Base-by-base conservation (phyloP, 2,329 filamentous ascomycete genomes). In the Epichloe bromicola region DNA sequence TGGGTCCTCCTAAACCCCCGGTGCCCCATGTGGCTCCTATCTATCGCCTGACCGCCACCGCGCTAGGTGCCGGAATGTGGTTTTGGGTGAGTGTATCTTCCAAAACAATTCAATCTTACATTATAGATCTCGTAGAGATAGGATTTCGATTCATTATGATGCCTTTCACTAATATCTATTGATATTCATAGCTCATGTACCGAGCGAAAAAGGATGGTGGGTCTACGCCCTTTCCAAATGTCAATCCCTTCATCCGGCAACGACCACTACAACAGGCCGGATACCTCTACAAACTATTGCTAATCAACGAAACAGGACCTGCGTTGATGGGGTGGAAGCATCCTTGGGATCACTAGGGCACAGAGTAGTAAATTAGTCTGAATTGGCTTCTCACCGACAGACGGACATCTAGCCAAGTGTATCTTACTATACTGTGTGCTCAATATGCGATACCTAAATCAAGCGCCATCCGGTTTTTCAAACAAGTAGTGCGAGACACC, bases 51-150 rank as follows among this genome's bases (percentile, higher is more conserved):
- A 79, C 83, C 53, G 91, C 87, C 45, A 96, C 88, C 43, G 87
- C 84, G 55, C 76, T 98, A 56, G 87, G 89, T 60, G 93, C 93
- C 51, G 87, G 86, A 72, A 98, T 97, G 93, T 98, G 93, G 93
- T 97, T 98, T 73, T 98, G 93, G 70, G 90, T 97, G 80, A 65
- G 85, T 74, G 51, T 6, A 17, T 49, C 15, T 50, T 36, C 14
- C 36, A 15, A 34, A 8, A 33, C 15, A 33, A 19, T 17, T 41
- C 17, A 7, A 23, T 12, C 14, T 17, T 30, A 23, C 26, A 34
- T 34, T 20, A n/a, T 7, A 41, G 11, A 48, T 40, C 8, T 15
- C 3, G 12, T 33, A 12, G 4, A 34, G 17, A 10, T 17, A 15
- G 5, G 17, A 3, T 4, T 17, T 6, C 4, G 7, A n/a, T 20